phyloP scores from a whole-genome alignment of 2,329 filamentous ascomycete genomes.

The Diplodia mutila region DNA sequence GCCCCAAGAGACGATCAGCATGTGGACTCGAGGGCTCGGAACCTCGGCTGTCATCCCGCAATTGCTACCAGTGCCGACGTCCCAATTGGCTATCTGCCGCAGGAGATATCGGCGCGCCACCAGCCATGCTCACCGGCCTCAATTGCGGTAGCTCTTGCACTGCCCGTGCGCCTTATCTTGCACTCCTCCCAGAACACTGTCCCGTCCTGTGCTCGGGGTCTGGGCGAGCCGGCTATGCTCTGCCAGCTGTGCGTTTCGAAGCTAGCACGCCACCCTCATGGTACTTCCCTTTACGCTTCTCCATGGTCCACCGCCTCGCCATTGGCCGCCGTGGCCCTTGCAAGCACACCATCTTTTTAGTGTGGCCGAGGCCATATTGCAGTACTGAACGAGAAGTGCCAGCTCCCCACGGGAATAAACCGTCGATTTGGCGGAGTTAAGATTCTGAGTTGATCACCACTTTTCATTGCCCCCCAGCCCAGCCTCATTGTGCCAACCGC shows the following conservation, averaged over 20 bases:
- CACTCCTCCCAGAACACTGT: background rate
- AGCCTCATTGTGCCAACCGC: background rate
- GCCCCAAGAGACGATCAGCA: background rate
- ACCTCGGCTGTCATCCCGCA: slow-evolving; percentile 18
- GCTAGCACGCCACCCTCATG: slow-evolving; percentile 1
- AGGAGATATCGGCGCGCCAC: background rate
- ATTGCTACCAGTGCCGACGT: slow-evolving; percentile 1
- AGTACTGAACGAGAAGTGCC: background rate
- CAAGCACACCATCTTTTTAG: background rate
- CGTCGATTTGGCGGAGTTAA: background rate
- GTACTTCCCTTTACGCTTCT: background rate
- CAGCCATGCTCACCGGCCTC: background rate
- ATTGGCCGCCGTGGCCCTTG: slow-evolving; percentile 1
- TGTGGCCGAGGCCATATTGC: background rate
- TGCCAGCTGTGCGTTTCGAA: background rate
- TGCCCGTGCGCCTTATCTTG: background rate
- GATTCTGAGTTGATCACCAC: background rate
- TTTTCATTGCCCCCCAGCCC: background rate
- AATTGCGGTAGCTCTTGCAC: slow-evolving; percentile 9
- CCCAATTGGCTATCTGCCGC: background rate
- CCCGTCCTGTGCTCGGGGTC: background rate
- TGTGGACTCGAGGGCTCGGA: slow-evolving; percentile 1
- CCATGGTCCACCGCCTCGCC: background rate
- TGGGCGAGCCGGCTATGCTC: background rate
- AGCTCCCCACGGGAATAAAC: background rate